Conservation (phyloP, 169 alveolate genomes). For the Cardiosporidium cionae region DNA sequence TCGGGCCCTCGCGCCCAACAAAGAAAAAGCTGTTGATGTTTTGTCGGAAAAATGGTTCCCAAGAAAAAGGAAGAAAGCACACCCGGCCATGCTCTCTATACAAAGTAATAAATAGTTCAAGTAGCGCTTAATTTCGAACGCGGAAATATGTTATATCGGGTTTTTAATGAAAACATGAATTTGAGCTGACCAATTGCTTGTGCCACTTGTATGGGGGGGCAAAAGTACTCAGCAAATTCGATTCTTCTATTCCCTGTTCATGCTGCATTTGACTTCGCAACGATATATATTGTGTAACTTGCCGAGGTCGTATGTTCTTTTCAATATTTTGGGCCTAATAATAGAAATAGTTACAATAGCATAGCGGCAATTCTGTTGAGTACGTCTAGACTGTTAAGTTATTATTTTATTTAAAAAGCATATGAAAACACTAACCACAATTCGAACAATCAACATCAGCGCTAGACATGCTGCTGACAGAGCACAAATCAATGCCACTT, state of each 20-base stretch:
- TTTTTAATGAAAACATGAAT: background rate
- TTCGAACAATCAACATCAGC: slow-evolving; percentile 32
- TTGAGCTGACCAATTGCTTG: slow-evolving; percentile 40
- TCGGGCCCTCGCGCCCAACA: slow-evolving; percentile 68
- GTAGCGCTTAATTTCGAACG: too few relatives aligned
- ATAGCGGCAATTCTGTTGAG: too few relatives aligned
- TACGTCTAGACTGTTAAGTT: too few relatives aligned
- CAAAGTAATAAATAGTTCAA: too few relatives aligned
- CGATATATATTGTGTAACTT: slow-evolving; percentile 37
- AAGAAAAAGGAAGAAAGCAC: slow-evolving; percentile 23
- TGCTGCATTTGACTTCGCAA: slow-evolving; percentile 39
- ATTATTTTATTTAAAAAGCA: too few relatives aligned
- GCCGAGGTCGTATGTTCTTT: slow-evolving; percentile 34
- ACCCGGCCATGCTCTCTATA: slow-evolving; percentile 22
- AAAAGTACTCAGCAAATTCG: slow-evolving; percentile 21
- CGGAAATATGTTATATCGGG: too few relatives aligned
- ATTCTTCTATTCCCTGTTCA: background rate
- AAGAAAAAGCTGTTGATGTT: slow-evolving; percentile 63
- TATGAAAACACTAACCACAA: too few relatives aligned
- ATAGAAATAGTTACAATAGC: too few relatives aligned
- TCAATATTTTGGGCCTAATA: slow-evolving; percentile 29
- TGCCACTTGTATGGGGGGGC: slow-evolving; percentile 49
- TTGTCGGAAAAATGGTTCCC: slow-evolving; percentile 57
- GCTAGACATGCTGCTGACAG: slow-evolving; percentile 36
- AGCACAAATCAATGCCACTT: slow-evolving; percentile 38